A percentile compares a stretch with the other conserved stretches of the same genome.
phyloP scores from a whole-genome alignment of 2,329 filamentous ascomycete species.

The Cercospora zeae-maydis region DNA sequence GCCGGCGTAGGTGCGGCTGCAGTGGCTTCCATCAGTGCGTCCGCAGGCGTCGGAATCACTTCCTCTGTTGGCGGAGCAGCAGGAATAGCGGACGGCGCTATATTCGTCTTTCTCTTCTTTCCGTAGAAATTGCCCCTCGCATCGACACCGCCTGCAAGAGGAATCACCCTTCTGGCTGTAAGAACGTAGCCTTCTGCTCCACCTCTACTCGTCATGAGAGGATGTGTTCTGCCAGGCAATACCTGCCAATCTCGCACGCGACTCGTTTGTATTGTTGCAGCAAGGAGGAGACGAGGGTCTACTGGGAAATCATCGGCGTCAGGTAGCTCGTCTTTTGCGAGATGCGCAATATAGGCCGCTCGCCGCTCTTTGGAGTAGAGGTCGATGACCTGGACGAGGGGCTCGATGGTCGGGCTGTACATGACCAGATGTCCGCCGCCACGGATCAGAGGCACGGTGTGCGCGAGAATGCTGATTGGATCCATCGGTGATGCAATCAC shows the following conservation, averaged over 20 bases:
- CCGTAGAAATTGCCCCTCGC: constrained; percentile 68
- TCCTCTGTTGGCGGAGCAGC: neutral
- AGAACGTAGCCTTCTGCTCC: constrained; percentile 90
- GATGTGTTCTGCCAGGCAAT: constrained; percentile 84
- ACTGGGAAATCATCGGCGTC: constrained; percentile 70
- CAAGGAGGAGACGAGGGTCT: constrained; percentile 80
- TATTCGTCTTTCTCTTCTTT: constrained; percentile 60
- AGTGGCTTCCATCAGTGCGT: neutral
- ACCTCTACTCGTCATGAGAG: constrained; percentile 83
- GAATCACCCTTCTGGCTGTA: constrained; percentile 75
- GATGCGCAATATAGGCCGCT: constrained; percentile 63
- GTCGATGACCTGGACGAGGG: constrained; percentile 73
- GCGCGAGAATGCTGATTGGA: constrained; percentile 67
- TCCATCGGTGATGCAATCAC: constrained; percentile 82
- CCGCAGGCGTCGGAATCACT: neutral
- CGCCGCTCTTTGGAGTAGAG: constrained; percentile 77
- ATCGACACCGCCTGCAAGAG: constrained; percentile 73
- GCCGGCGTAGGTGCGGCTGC: constrained; percentile 6
- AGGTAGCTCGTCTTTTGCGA: constrained; percentile 29
- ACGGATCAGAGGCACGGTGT: constrained; percentile 72
- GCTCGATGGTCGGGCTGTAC: constrained; percentile 77
- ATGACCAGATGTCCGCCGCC: constrained; percentile 83
- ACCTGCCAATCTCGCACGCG: constrained; percentile 83
- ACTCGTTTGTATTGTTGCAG: constrained; percentile 74
- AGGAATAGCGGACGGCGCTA: neutral